Evolutionary conservation across 2,329 filamentous ascomycete species (phyloP), one percentile per base, ranked within the genome.

Genomic region (Exophiala sp.): DNA sequence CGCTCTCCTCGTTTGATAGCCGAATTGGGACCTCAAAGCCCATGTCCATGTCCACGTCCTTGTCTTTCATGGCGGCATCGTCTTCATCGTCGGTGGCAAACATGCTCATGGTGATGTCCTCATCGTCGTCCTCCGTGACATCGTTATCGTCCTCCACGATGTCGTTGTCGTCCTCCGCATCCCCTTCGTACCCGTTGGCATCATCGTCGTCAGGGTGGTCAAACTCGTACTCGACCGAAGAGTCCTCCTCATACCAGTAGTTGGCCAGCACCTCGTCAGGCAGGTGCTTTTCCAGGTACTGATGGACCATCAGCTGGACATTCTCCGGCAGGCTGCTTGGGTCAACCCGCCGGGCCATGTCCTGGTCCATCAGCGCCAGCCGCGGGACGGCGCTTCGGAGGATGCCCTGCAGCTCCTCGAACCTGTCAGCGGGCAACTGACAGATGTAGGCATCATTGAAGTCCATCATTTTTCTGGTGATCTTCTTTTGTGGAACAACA

Each of bases 381-480:
- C 30, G 37, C 21, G 45, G 45, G 19, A 23, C 37, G 18, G 23
- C 37, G 13, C n/a, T 16, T 16, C 18, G 14, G 24, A 48, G 14
- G 29, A 41, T 13, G 10, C 19, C 45, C 34, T 48, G 45, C 45
- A 48, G 19, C n/a, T 48, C 14, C 3, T 23, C 21, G 10, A 16
- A 41, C 19, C 27, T 41, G 21, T n/a, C 24, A 11, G 1, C 14
- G 18, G 35, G 13, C 19, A 48, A 11, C 21, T 18, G 21, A 14
- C 9, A 14, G 4, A 49, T 43, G 23, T 43, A 38, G n/a, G 16
- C 16, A 19, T 43, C 41, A 21, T 38, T 49, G 46, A 43, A 44
- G 1, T 39, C 30, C 30, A 16, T 23, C 39, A 49, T 43, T 10
- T 37, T 21, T 13, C 16, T 7, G 2, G 39, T 49, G 10, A 44